These are phyloP conservation scores for Leccinum longicurvipes DNA, from an alignment of 768 basidiomycete species.

Conservation along the genomic window DNA sequence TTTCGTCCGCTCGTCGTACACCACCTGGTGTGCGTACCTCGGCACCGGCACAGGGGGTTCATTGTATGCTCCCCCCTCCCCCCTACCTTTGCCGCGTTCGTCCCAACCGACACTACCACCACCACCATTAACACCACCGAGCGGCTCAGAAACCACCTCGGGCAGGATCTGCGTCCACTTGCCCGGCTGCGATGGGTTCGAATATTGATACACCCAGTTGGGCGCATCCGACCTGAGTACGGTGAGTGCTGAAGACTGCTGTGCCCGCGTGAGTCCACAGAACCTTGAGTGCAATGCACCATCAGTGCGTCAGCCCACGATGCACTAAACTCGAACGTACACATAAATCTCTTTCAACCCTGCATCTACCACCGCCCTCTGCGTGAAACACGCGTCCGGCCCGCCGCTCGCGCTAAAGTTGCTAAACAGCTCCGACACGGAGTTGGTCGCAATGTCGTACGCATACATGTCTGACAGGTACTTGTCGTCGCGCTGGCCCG, in stretches of 20 bases:
- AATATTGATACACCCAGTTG: conserved; percentile 69
- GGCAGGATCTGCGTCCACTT: conserved; percentile 61
- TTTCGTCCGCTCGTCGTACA: conserved; percentile 58
- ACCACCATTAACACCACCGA: not conserved
- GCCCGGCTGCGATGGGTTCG: conserved; percentile 47
- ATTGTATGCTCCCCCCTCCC: conserved; percentile 1
- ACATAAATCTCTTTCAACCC: conserved; percentile 66
- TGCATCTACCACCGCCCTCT: conserved; percentile 68
- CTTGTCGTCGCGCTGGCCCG: conserved; percentile 64
- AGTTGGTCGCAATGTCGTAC: conserved; percentile 58
- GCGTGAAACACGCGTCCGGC: conserved; percentile 70
- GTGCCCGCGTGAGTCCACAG: conserved; percentile 51
- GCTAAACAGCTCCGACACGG: conserved; percentile 57
- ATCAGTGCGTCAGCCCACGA: not conserved
- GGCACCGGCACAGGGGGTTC: conserved; percentile 46
- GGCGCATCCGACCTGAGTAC: conserved; percentile 46
- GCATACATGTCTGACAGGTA: conserved; percentile 76
- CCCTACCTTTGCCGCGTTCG: not conserved
- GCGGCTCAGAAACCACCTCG: conserved; percentile 19
- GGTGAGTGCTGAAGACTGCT: conserved; percentile 38
- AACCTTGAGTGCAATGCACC: conserved; percentile 39
- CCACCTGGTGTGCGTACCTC: conserved; percentile 72
- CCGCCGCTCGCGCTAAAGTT: conserved; percentile 62
- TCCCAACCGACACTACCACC: not conserved
- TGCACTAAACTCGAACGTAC: conserved; percentile 32